A percentile compares a stretch with the other conserved stretches of the same genome.
Evolutionary conservation across 495 filamentous ascomycete species (phyloP).

Genomic region (Hypoxylon fuscum): DNA sequence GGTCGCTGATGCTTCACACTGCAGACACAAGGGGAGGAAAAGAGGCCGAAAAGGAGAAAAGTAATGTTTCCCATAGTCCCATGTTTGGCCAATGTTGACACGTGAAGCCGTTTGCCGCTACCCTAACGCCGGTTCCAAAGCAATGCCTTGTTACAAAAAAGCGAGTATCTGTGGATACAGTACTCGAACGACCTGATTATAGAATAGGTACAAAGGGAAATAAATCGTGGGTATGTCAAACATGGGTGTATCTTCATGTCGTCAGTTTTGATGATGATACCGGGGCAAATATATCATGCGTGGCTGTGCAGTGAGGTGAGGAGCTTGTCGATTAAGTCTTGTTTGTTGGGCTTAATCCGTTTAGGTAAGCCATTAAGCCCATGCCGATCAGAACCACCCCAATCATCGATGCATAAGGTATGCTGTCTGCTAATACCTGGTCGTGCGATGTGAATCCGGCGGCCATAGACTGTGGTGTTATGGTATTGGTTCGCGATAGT

Average conservation of each 20-base stretch:
- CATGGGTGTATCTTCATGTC: constrained; percentile 28
- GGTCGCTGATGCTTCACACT: too few relatives aligned
- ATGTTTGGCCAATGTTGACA: constrained; percentile 14
- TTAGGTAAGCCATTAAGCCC: constrained; percentile 93
- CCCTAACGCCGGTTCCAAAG: constrained; percentile 33
- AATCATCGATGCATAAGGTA: constrained; percentile 87
- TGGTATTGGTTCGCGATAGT: constrained; percentile 53
- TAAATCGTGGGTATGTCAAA: constrained; percentile 25
- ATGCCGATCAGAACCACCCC: constrained; percentile 90
- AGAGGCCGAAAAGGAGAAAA: too few relatives aligned
- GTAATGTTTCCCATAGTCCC: constrained; percentile 16
- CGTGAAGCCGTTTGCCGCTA: constrained; percentile 32
- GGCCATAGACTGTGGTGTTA: constrained; percentile 46
- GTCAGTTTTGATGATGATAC: constrained; percentile 32
- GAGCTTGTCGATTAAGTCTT: constrained; percentile 43
- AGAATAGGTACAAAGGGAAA: constrained; percentile 51
- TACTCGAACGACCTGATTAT: constrained; percentile 43
- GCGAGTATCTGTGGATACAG: constrained; percentile 37
- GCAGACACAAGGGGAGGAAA: too few relatives aligned
- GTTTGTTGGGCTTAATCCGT: constrained; percentile 72
- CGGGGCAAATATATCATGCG: neutral
- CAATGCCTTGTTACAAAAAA: constrained; percentile 44
- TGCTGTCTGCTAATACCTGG: constrained; percentile 65
- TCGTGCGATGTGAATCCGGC: constrained; percentile 42
- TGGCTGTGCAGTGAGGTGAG: constrained; percentile 3